phyloP scores from a whole-genome alignment of 495 filamentous ascomycete genomes.

The Talaromyces proteolyticus region DNA sequence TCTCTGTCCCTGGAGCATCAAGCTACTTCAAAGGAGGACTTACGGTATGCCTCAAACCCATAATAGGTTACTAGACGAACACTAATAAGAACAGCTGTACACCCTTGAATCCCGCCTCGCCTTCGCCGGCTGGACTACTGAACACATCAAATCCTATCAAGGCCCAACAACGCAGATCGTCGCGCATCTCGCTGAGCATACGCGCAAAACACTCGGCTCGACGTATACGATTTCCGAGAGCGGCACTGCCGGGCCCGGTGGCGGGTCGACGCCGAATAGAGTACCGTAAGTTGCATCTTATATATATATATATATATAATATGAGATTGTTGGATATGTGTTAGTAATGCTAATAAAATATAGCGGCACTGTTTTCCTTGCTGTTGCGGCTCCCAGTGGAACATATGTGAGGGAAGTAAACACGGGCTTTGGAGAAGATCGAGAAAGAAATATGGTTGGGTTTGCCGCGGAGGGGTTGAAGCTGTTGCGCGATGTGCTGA shows the following conservation, averaged over 20 bases:
- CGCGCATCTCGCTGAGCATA: slow-evolving; percentile 46
- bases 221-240: slow-evolving; percentile 55
- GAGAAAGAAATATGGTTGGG: slow-evolving; percentile 54
- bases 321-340: neutral
- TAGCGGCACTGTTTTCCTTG: slow-evolving; percentile 55
- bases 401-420: slow-evolving; percentile 45
- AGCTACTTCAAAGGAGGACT: slow-evolving; percentile 53
- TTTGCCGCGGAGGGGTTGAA: slow-evolving; percentile 53
- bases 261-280: slow-evolving; percentile 48
- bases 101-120: slow-evolving; percentile 54
- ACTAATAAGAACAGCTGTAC: slow-evolving; percentile 36
- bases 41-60: slow-evolving; percentile 27
- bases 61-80: neutral
- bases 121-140: slow-evolving; percentile 55
- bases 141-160: slow-evolving; percentile 39
- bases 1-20: slow-evolving; percentile 49
- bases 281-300: slow-evolving; percentile 38
- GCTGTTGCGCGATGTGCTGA: slow-evolving; percentile 50
- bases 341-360: slow-evolving; percentile 4
- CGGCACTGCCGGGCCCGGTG: slow-evolving; percentile 57
- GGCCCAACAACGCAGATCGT: slow-evolving; percentile 55
- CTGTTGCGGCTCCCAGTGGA: slow-evolving; percentile 43
- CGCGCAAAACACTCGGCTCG: slow-evolving; percentile 40
- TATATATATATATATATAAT: neutral
- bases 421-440: slow-evolving; percentile 42